Evolutionary conservation across 345 rosid genomes (phyloP).

Genomic region (Dipteronia sinensis): DNA sequence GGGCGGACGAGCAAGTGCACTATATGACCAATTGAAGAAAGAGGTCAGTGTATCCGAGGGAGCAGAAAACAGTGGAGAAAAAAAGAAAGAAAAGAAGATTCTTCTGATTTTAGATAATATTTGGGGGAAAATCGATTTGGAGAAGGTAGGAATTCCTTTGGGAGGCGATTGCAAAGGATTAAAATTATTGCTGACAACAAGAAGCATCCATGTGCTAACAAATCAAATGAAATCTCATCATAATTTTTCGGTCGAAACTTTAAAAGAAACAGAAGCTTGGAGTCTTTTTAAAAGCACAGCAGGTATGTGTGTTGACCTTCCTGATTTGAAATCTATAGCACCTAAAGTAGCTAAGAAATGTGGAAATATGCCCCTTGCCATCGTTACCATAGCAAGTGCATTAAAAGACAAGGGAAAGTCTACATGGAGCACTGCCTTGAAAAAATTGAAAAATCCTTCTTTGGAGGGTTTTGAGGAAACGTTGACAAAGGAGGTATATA

Average conservation of each 20-base stretch:
- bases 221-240: neutral
- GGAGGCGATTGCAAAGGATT: neutral
- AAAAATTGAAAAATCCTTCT: neutral
- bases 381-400: slow-evolving; percentile 4
- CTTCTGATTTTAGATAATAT: slow-evolving; percentile 36
- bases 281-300: neutral
- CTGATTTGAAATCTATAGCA: neutral
- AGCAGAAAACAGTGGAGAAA: neutral
- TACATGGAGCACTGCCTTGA: neutral
- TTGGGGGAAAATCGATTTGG: slow-evolving; percentile 25
- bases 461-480: neutral
- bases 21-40: too few relatives aligned
- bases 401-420: neutral
- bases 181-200: slow-evolving; percentile 23
- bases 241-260: too few relatives aligned
- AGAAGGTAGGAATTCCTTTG: slow-evolving; percentile 36
- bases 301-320: neutral
- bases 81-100: slow-evolving; percentile 9
- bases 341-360: neutral
- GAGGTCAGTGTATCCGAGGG: too few relatives aligned
- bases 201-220: neutral
- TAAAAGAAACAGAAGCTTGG: slow-evolving; percentile 9
- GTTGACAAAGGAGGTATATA: too few relatives aligned
- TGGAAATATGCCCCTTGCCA: slow-evolving; percentile 16
- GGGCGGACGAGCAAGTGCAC: too few relatives aligned